Percentiles rank a stretch among this genome's conserved stretches.
phyloP scores from a whole-genome alignment of 1,139 yeast species.

The Lodderomyces jiufengensis region DNA sequence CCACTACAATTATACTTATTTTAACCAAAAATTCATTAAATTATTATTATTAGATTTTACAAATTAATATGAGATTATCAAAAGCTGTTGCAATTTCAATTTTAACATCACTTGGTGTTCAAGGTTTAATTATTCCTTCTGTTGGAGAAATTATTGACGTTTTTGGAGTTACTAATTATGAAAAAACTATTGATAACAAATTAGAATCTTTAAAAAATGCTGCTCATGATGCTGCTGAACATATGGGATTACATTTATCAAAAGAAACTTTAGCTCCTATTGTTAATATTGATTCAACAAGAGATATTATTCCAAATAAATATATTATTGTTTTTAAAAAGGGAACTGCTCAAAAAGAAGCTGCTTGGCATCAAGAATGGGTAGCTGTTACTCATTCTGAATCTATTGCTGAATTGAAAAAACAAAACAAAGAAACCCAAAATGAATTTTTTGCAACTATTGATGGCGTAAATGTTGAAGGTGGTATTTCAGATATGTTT shows the following conservation, averaged over 20 bases:
- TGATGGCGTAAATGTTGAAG: slow-evolving; percentile 26
- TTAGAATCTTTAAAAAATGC: slow-evolving; percentile 12
- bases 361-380: slow-evolving; percentile 63
- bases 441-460: slow-evolving; percentile 12
- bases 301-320: slow-evolving; percentile 53
- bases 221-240: slow-evolving; percentile 15
- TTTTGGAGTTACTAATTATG: slow-evolving; percentile 13
- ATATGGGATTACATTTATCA: slow-evolving; percentile 12
- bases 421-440: slow-evolving; percentile 60
- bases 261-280: slow-evolving; percentile 41
- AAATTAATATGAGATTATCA: slow-evolving; percentile 41
- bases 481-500: slow-evolving; percentile 65
- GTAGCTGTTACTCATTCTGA: slow-evolving; percentile 44
- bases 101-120: slow-evolving; percentile 56
- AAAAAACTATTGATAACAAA: slow-evolving; percentile 7
- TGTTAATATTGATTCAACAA: slow-evolving; percentile 33
- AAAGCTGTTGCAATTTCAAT: slow-evolving; percentile 49
- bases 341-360: slow-evolving; percentile 33
- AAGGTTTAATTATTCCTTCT: slow-evolving; percentile 64
- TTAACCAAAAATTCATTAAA: too few species aligned
- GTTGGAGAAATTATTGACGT: slow-evolving; percentile 44
- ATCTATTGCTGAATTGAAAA: slow-evolving; percentile 35
- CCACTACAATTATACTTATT: too few species aligned
- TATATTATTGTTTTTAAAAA: slow-evolving; percentile 37
- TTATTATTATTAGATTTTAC: background rate